Evolutionary conservation across 1,284 basidiomycete species (phyloP).

Genomic region (Boletus sp.): DNA sequence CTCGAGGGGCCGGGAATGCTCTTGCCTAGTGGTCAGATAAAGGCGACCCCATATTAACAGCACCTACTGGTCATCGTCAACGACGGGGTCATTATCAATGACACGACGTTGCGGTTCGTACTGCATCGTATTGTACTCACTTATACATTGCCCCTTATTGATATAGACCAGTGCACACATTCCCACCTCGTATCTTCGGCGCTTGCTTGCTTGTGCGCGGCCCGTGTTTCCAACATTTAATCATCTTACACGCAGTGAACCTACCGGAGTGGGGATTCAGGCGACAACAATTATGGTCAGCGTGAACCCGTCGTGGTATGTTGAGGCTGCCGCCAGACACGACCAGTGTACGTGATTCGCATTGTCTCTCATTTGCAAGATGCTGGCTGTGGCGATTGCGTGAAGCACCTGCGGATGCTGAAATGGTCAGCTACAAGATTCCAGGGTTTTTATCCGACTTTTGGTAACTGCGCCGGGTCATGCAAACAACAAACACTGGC

Average conservation of each 20-base stretch:
- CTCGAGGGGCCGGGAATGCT: background rate
- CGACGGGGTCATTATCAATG: background rate
- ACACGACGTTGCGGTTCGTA: background rate
- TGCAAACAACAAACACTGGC: conserved; percentile 98
- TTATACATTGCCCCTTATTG: background rate
- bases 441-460: conserved; percentile 91
- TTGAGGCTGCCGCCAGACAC: conserved; percentile 81
- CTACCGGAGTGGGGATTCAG: conserved; percentile 97
- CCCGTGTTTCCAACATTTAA: no score
- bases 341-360: conserved; percentile 56
- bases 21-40: background rate
- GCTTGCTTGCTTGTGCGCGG: background rate
- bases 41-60: background rate
- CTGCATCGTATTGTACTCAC: no score
- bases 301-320: conserved; percentile 90
- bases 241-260: conserved; percentile 98
- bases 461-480: conserved; percentile 87
- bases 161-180: background rate
- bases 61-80: background rate
- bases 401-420: conserved; percentile 65
- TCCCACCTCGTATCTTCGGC: background rate
- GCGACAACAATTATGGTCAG: conserved; percentile 93
- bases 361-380: background rate
- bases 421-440: conserved; percentile 83
- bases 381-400: conserved; percentile 1